Conservation (phyloP, 2,329 filamentous ascomycete species). For the Xylaria sp. region DNA sequence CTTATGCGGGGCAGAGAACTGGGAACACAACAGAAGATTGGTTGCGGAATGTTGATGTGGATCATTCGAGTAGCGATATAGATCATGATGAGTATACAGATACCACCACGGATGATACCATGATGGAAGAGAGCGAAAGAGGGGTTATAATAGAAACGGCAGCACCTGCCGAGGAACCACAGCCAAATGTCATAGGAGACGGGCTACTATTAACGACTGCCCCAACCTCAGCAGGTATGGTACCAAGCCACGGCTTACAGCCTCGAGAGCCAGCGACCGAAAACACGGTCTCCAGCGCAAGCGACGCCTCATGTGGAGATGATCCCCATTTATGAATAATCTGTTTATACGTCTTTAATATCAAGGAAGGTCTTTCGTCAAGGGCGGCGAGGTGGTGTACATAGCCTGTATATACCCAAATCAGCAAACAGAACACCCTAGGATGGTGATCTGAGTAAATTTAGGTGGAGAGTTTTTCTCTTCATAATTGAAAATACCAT, state of each 20-base stretch:
- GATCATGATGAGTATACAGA: constrained; percentile 26
- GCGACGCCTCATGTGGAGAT: constrained; percentile 1
- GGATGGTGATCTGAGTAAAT: constrained; percentile 8
- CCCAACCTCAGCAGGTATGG: neutral
- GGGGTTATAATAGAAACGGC: constrained; percentile 12
- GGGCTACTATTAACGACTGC: constrained; percentile 1
- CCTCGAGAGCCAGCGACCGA: constrained; percentile 3
- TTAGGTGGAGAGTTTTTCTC: constrained; percentile 9
- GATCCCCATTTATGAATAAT: constrained; percentile 11
- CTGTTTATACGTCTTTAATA: constrained; percentile 8
- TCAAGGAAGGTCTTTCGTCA: constrained; percentile 14
- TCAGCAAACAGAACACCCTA: constrained; percentile 5
- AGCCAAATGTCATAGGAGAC: neutral
- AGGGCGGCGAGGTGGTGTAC: neutral
- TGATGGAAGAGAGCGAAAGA: constrained; percentile 26
- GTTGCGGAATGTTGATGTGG: constrained; percentile 36
- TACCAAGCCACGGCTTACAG: constrained; percentile 2
- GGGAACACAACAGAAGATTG: constrained; percentile 36
- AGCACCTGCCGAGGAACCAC: constrained; percentile 5
- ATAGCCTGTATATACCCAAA: constrained; percentile 26
- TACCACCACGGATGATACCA: constrained; percentile 33
- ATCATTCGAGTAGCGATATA: constrained; percentile 26
- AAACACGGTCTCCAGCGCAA: constrained; percentile 5
- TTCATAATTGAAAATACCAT: neutral
- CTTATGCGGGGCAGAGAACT: constrained; percentile 11